Conservation (phyloP, 805 yeast genomes). For the Saccharomycopsis guyanensis region DNA sequence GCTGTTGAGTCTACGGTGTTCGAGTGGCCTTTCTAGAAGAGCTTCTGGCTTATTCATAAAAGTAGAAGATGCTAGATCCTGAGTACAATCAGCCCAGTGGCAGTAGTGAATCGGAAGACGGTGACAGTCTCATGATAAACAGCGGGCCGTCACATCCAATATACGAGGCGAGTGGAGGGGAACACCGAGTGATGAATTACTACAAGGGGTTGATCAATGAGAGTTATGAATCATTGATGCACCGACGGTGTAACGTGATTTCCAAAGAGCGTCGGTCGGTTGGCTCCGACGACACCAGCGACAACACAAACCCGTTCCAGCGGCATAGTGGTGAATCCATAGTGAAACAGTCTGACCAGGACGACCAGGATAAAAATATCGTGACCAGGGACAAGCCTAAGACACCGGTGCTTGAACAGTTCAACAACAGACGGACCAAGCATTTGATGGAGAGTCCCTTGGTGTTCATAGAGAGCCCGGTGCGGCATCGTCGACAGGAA, state of each 20-base stretch:
- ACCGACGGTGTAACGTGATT: background rate
- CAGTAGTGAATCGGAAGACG: no score
- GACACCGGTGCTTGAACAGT: background rate
- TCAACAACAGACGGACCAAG: background rate
- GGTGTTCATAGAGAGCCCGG: constrained; percentile 17
- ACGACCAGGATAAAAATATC: background rate
- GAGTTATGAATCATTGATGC: constrained; percentile 7
- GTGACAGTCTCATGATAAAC: no score
- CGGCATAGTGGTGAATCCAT: background rate
- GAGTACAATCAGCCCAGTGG: no score
- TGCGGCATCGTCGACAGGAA: constrained; percentile 6
- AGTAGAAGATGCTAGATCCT: no score
- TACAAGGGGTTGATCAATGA: constrained; percentile 13
- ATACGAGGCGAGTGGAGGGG: no score
- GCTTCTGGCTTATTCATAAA: no score
- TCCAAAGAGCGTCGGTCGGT: background rate
- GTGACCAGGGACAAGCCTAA: background rate
- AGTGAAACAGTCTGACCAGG: background rate
- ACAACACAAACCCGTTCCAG: background rate
- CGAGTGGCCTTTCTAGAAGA: no score
- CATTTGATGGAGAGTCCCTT: constrained; percentile 9
- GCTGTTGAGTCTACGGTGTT: no score
- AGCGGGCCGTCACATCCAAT: no score
- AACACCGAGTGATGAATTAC: constrained; percentile 4
- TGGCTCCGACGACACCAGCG: background rate